Conservation (phyloP, 2,329 filamentous ascomycete species). For the Penicillium sp. region DNA sequence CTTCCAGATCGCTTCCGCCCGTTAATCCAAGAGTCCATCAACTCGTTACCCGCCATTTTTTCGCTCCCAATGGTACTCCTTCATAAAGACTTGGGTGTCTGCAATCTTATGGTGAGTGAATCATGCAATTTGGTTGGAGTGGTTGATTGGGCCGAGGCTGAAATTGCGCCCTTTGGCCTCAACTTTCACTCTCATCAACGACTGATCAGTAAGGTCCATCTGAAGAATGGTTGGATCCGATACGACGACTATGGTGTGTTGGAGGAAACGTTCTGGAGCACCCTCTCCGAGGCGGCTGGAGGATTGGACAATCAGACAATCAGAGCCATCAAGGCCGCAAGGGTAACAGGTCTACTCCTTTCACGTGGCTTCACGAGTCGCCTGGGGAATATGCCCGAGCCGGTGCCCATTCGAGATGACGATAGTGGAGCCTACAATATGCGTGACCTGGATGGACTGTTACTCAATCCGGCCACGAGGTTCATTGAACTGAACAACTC, state of each 20-base stretch:
- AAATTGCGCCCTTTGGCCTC: constrained; percentile 36
- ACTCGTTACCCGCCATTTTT: constrained; percentile 28
- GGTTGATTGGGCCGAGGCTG: constrained; percentile 41
- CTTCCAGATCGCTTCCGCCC: constrained; percentile 34
- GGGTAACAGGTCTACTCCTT: constrained; percentile 28
- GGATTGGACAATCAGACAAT: background rate
- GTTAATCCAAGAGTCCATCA: constrained; percentile 27
- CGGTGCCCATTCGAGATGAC: constrained; percentile 32
- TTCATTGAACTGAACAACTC: constrained; percentile 7
- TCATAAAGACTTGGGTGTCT: constrained; percentile 34
- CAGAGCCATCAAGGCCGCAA: background rate
- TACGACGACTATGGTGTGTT: background rate
- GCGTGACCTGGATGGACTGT: constrained; percentile 34
- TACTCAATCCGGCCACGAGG: constrained; percentile 32
- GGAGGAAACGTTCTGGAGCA: background rate
- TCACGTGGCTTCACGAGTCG: constrained; percentile 37
- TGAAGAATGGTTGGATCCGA: constrained; percentile 23
- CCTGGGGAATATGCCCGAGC: constrained; percentile 31
- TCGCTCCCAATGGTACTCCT: constrained; percentile 39
- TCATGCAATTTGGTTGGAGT: constrained; percentile 32
- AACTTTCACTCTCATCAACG: constrained; percentile 35
- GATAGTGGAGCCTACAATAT: constrained; percentile 37
- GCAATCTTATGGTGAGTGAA: constrained; percentile 36
- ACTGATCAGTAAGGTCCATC: constrained; percentile 32
- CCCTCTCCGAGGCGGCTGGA: background rate